Conservation (phyloP, 2,329 filamentous ascomycete species). For the Cercospora sp. region DNA sequence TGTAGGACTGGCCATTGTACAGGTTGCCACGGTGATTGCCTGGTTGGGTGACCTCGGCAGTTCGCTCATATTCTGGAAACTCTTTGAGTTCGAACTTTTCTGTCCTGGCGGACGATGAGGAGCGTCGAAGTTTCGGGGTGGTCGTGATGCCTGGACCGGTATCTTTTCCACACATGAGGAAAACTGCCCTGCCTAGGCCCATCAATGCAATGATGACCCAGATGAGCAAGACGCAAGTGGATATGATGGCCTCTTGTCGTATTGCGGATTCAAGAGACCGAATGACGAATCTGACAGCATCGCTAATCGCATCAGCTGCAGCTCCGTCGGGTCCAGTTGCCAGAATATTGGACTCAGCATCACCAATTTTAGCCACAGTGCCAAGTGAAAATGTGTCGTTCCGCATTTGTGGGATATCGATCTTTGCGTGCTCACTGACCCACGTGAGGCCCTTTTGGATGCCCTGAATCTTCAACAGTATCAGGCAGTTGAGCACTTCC, state of each 20-base stretch:
- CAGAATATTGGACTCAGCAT: constrained; percentile 69
- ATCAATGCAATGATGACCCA: constrained; percentile 77
- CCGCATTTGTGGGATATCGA: constrained; percentile 75
- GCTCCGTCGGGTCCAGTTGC: constrained; percentile 67
- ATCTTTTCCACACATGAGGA: constrained; percentile 57
- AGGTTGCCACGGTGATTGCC: constrained; percentile 49
- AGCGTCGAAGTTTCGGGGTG: constrained; percentile 16
- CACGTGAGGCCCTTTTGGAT: constrained; percentile 90
- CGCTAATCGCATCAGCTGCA: constrained; percentile 78
- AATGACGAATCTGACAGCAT: constrained; percentile 70
- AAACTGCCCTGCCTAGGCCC: constrained; percentile 67
- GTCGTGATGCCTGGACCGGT: constrained; percentile 25
- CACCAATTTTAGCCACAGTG: constrained; percentile 58
- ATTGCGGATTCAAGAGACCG: constrained; percentile 67
- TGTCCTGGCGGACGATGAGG: constrained; percentile 2
- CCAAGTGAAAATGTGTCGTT: constrained; percentile 83
- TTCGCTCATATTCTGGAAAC: constrained; percentile 45
- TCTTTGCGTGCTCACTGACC: constrained; percentile 82
- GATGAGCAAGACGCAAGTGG: constrained; percentile 69
- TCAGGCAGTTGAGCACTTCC: constrained; percentile 81
- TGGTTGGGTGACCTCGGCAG: constrained; percentile 32
- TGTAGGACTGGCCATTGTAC: constrained; percentile 48
- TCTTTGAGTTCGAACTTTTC: constrained; percentile 26
- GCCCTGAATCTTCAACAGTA: constrained; percentile 79
- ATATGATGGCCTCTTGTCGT: constrained; percentile 76